These are phyloP conservation scores for Fusarium robinianum DNA, from an alignment of 2,329 filamentous ascomycete species.

Conservation along the genomic window DNA sequence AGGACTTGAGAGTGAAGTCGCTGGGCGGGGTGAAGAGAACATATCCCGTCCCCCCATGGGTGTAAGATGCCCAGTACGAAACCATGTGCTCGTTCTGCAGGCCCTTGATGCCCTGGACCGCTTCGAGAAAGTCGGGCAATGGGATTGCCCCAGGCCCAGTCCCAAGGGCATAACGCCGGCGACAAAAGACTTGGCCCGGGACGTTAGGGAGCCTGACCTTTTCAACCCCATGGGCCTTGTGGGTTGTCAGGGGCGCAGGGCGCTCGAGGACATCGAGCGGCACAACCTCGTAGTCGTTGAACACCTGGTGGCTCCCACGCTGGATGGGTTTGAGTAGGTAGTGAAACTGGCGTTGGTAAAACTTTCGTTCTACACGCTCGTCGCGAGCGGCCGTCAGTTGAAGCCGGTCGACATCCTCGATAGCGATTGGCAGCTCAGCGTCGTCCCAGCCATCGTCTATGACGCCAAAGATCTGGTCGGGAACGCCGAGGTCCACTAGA, in stretches of 20 bases:
- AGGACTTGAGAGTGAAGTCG: conserved; percentile 69
- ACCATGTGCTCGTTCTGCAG: conserved; percentile 71
- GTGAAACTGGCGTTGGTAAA: conserved; percentile 71
- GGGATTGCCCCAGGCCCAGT: conserved; percentile 48
- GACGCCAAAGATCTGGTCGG: conserved; percentile 74
- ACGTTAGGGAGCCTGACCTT: conserved; percentile 66
- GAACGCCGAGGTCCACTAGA: conserved; percentile 68
- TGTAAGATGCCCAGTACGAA: conserved; percentile 74
- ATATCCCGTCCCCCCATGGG: conserved; percentile 65
- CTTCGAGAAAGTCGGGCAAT: conserved; percentile 61
- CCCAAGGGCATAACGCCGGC: conserved; percentile 61
- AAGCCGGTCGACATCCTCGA: conserved; percentile 67
- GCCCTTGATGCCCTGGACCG: conserved; percentile 61
- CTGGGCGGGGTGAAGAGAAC: conserved; percentile 68
- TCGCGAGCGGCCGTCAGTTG: conserved; percentile 63
- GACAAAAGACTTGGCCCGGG: conserved; percentile 60
- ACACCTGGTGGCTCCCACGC: conserved; percentile 64
- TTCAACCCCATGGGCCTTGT: conserved; percentile 51
- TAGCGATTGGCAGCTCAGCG: conserved; percentile 70
- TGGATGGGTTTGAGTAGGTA: conserved; percentile 69
- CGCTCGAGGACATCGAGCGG: conserved; percentile 70
- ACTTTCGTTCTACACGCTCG: conserved; percentile 67
- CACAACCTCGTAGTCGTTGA: conserved; percentile 69
- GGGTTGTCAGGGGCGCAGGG: conserved; percentile 49
- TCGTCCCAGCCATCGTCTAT: conserved; percentile 80